Base-by-base conservation (phyloP, 176 grass and related monocot genomes). In the Eleusine indica region DNA sequence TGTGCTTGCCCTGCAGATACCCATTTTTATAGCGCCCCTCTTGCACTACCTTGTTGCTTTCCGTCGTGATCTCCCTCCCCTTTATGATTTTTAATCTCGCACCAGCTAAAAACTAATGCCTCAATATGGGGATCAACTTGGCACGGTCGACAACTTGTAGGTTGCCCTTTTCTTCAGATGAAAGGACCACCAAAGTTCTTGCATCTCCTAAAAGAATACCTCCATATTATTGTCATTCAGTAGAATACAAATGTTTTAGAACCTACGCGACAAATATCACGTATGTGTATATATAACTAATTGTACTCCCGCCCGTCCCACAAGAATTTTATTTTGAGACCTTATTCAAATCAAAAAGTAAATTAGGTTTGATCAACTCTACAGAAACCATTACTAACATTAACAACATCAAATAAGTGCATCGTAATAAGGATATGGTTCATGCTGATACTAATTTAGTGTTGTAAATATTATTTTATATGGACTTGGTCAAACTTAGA, bases 91-190 rank as follows among this genome's bases (percentile, higher is more conserved):
- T 68, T 76, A 67, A 54, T 68, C 73, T 71, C 28, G 47, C 74
- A 79, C 74, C 75, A 48, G 32, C 75, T 79, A 78, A 79, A 64
- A 49, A 66, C 32, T 56, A 80, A 69, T 69, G 35, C 13, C 4
- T 28, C 46, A 84, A 42, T 52, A 73, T n/a, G 42, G 19, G 37
- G 70, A n/a, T 73, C 69, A 81, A 89, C 64, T 85, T 76, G 87
- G 71, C 82, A 85, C 76, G 87, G 87, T 52, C 65, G 87, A 72
- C 88, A 81, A 82, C 83, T 77, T 54, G 82, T 80, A 51, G 43
- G 15, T 12, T 32, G 38, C 66, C 83, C 66, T 77, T 89, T 82
- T 76, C 78, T 77, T 66, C 44, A 21, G 56, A 80, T 68, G 66
- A 81, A 82, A 77, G 83, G 83, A 73, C 78, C 83, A 66, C 54